Evolutionary conservation across 805 yeast genomes (phyloP), one percentile per base, ranked within the genome.

Genomic region (Metschnikowia kofuensis): DNA sequence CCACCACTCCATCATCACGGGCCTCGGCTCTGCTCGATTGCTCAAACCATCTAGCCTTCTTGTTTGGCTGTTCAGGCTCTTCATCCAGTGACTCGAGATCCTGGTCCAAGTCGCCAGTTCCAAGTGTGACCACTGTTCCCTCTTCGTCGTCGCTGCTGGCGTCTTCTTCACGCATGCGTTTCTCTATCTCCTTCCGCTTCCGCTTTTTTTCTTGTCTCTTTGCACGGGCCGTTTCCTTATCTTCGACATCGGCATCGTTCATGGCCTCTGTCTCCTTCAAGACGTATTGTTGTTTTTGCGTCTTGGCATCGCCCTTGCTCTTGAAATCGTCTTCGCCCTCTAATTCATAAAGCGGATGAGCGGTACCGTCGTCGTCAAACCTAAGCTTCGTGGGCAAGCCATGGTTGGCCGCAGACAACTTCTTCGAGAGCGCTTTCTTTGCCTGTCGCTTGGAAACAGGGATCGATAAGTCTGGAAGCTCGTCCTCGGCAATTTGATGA

Each of bases 311-410:
- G 30, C 83, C 83, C 38, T 88, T 91, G 53, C 79, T 81, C 53
- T 67, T 78, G 78, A 94, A 94, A 50, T 87, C 96, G 37, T 84
- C 94, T 67, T 89, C 97, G 57, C 86, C 88, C 63, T 89, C 90
- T 51, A 94, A 75, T 68, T 92, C 98, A 62, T 94, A 94, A 6
- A 92, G 74, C 9, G 96, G 87, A 67, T 92, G 98, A 0, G 98
- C 85, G 6, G 75, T 77, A 28, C 99, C 99, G 2, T 92, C 97
- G 53, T 94, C 99, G 63, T 94, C 99, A 62, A 92, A 94, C 47
- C 80, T 76, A 57, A 92, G 66, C 64, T 90, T 94, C 16, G 86
- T 82, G 14, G 96, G 85, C 49, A 81, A 79, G 1, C 89, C 88
- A 53, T 78, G 79, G 12, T 75, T 64, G 41, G 83, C 71, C 26